Conservation (phyloP, 2,329 filamentous ascomycete species). For the Rhynchosporium agropyri region DNA sequence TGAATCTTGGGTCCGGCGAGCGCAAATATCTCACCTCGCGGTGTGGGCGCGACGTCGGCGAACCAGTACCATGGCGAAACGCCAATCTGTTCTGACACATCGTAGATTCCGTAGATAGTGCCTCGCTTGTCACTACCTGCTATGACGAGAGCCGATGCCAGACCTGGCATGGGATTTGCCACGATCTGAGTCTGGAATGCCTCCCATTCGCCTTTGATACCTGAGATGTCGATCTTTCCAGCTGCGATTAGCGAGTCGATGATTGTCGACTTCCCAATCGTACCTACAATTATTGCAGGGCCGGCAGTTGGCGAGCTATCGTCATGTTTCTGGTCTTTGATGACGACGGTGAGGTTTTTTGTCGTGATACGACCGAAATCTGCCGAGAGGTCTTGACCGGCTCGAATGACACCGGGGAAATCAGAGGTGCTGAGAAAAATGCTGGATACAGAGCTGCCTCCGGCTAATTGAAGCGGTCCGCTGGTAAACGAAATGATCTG, state of each 20-base stretch:
- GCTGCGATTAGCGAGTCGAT: constrained; percentile 60
- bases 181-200: constrained; percentile 64
- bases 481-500: constrained; percentile 22
- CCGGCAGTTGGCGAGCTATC: constrained; percentile 31
- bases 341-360: constrained; percentile 54
- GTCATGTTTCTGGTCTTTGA: constrained; percentile 39
- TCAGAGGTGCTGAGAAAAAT: constrained; percentile 22
- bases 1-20: constrained; percentile 48
- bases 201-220: constrained; percentile 67
- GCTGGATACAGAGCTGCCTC: constrained; percentile 16
- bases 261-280: constrained; percentile 62
- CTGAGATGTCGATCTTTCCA: constrained; percentile 59
- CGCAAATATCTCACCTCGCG: constrained; percentile 51
- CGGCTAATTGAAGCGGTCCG: constrained; percentile 24
- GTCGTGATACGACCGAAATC: constrained; percentile 72
- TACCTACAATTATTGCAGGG: constrained; percentile 65
- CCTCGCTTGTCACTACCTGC: constrained; percentile 66
- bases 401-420: constrained; percentile 25
- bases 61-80: constrained; percentile 65
- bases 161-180: constrained; percentile 56
- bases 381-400: constrained; percentile 55
- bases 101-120: constrained; percentile 71
- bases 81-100: constrained; percentile 71
- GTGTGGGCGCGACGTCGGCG: constrained; percentile 53
- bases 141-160: constrained; percentile 62